Evolutionary conservation across 2,329 filamentous ascomycete genomes (phyloP), one percentile per base, ranked within the genome.

Genomic region (Scolecobasidium constrictum): DNA sequence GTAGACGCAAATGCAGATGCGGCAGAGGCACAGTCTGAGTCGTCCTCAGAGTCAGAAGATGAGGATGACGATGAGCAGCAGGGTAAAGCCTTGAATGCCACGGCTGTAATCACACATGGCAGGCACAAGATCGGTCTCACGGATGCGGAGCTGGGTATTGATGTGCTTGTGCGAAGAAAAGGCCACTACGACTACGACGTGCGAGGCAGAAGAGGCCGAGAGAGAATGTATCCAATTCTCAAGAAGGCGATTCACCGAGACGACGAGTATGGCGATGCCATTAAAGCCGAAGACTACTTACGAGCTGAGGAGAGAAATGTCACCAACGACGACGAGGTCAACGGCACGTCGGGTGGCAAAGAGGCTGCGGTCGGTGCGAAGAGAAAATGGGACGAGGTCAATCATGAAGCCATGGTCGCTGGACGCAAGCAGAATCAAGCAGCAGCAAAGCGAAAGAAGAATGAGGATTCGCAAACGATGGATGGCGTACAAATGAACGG

Each of bases 151-250:
- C 71, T 96, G 3, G 92, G 92, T 15, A 79, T 96, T 50, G 95
- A 93, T 51, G 77, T 98, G 38, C 69, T 98, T 7, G 72, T 96
- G 33, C 85, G 92, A 52, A 82, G 84, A 51, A 93, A 88, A 57
- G 84, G 82, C 12, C 79, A 93, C n/a, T 85, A 92, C 58, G 92
- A 98, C 60, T 98, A 85, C 52, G 86, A 95, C 55, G 83, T 95
- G 2, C 75, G 86, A 33, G 84, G 83, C 26, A 95, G 94, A 60
- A 93, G 86, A 57, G 92, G 92, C 3, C 76, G 88, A 43, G 92
- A 98, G 57, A 81, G 87, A 48, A 83, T 94, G 66, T 96, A 95
- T 56, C 92, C 92, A 0, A 77, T 88, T 1, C 20, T 35, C 5
- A 77, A 88, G 18, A 79, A 86, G 40, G 73, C 85, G 53, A 83